Evolutionary conservation across 2,329 filamentous ascomycete species (phyloP).

Genomic region (Didymella exigua): DNA sequence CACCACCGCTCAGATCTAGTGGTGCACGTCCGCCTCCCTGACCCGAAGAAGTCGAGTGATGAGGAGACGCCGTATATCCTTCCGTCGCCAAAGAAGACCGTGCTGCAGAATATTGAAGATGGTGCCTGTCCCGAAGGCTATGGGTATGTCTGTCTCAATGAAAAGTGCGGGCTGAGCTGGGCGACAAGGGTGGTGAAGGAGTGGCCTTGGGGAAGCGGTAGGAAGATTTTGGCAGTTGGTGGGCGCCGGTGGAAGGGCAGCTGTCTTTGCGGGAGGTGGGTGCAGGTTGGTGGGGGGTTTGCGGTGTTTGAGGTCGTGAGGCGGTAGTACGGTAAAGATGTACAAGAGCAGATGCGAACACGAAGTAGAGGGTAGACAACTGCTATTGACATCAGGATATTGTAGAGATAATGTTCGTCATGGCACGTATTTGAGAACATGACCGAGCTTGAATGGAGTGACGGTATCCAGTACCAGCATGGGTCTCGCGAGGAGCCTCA

Average conservation of each 20-base stretch:
- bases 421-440: no score
- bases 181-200: not conserved
- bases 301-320: not conserved
- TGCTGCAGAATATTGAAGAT: not conserved
- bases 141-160: not conserved
- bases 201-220: not conserved
- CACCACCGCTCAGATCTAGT: not conserved
- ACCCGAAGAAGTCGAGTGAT: not conserved
- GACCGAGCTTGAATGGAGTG: no score
- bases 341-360: not conserved
- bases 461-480: no score
- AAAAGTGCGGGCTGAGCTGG: not conserved
- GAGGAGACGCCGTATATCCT: not conserved
- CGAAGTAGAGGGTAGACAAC: not conserved
- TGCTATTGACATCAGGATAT: no score
- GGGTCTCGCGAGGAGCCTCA: no score
- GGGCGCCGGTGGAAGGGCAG: not conserved
- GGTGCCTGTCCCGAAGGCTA: not conserved
- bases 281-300: not conserved
- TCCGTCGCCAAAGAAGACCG: not conserved
- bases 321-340: not conserved
- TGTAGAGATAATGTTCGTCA: no score
- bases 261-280: not conserved
- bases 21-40: not conserved
- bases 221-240: not conserved